These are phyloP conservation scores for Pulicaria dysenterica DNA, from an alignment of 129 eudicot genomes.

Conservation along the genomic window DNA sequence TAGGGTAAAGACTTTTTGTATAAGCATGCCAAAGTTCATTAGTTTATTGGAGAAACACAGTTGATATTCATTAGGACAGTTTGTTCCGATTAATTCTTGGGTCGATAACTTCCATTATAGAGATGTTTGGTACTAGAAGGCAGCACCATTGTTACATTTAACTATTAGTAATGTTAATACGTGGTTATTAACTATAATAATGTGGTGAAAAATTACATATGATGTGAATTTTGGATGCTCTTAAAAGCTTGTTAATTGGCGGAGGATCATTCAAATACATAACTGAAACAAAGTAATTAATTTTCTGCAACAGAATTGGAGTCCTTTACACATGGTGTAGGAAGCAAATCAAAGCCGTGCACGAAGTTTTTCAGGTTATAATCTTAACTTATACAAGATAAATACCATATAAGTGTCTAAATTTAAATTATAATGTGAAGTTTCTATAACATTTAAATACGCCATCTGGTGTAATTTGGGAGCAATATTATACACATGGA, in stretches of 20 bases:
- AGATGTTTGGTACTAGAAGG: not conserved
- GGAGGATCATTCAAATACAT: constrained; percentile 26
- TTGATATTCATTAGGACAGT: too few relatives aligned
- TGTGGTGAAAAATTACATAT: constrained; percentile 8
- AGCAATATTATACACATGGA: constrained; percentile 12
- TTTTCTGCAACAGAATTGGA: constrained; percentile 76
- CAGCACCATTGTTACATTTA: not conserved
- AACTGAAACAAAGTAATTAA: constrained; percentile 65
- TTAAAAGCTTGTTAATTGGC: constrained; percentile 28
- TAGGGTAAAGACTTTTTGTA: not conserved
- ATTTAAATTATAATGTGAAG: constrained; percentile 23
- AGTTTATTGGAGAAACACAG: not conserved
- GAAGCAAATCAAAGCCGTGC: constrained; percentile 99
- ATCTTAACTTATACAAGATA: constrained; percentile 48
- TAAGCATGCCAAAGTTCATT: not conserved
- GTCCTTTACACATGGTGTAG: constrained; percentile 83
- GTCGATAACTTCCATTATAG: not conserved
- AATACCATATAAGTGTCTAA: constrained; percentile 36
- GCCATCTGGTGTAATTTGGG: constrained; percentile 17
- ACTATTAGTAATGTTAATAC: not conserved
- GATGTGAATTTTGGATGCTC: constrained; percentile 16
- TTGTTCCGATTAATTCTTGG: not conserved
- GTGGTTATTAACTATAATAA: constrained; percentile 8
- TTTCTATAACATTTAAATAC: constrained; percentile 20
- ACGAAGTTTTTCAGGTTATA: constrained; percentile 94